Evolutionary conservation across 2,329 filamentous ascomycete species (phyloP), one percentile per base, ranked within the genome.

Genomic region (Trichoderma oligosporum): DNA sequence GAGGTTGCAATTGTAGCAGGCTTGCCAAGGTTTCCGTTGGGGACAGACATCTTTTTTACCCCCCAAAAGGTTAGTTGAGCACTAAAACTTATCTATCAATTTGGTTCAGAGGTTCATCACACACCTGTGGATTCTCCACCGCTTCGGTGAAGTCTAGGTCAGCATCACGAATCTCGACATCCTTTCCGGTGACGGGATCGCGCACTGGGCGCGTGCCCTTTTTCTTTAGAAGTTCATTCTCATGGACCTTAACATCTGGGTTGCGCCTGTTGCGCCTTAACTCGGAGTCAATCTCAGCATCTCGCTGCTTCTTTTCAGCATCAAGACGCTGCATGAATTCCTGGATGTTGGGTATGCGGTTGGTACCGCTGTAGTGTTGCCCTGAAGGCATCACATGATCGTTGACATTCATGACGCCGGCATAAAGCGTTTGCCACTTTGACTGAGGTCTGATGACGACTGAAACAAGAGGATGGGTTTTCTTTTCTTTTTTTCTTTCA

Each of bases 21-120:
- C 69, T 88, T 92, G 61, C 85, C 83, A 2, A 97, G 74, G 66
- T 96, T 97, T 39, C 90, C 89, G 71, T 97, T 97, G 16, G 93
- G 93, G 0, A 97, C 83, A 1, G 88, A 90, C 12, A 97, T 73
- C 83, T 90, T 64, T 24, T 35, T n/a, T n/a, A n/a, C n/a, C n/a
- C n/a, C n/a, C n/a, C 1, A 4, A 8, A 35, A 6, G 11, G 38
- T 61, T 25, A 62, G 48, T 31, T 33, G n/a, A 35, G n/a, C 11
- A 38, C 7, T 14, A 24, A n/a, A 20, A 12, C 2, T n/a, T 14
- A 1, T 33, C 27, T n/a, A 14, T 9, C 11, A 6, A 3, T 3
- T 4, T 14, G 5, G 11, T 22, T 1, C 8, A 3, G 12, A 7
- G 11, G 9, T 31, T 6, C 36, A 14, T 76, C n/a, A n/a, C n/a